phyloP scores from a whole-genome alignment of 78 protist species.

The Tieghemostelium lacteum region DNA sequence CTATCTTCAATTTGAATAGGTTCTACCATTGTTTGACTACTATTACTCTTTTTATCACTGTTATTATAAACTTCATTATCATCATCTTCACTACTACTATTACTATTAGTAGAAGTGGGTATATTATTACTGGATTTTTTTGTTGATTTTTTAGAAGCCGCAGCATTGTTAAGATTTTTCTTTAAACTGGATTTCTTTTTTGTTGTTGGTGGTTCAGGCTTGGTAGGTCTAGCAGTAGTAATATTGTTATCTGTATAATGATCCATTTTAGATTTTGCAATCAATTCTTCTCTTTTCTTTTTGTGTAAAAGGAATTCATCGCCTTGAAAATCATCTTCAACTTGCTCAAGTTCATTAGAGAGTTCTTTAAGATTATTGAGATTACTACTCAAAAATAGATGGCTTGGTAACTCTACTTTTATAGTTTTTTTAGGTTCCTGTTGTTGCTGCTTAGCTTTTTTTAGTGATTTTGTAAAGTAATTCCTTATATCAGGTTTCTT shows the following conservation, averaged over 20 bases:
- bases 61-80: constrained; percentile 6
- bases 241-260: background rate
- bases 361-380: background rate
- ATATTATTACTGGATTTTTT: too few species aligned
- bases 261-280: background rate
- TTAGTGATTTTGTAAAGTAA: background rate
- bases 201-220: background rate
- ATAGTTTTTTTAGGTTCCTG: background rate
- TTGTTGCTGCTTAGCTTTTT: background rate
- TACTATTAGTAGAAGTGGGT: background rate
- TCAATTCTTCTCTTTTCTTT: background rate
- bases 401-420: background rate
- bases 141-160: background rate
- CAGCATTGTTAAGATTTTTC: background rate
- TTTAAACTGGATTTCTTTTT: background rate
- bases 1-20: background rate
- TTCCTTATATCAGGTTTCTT: too few species aligned
- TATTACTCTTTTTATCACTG: background rate
- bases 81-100: background rate
- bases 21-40: background rate
- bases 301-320: background rate
- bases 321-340: background rate
- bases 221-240: background rate
- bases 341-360: background rate
- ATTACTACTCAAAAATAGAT: background rate